Evolutionary conservation across 2,329 filamentous ascomycete species (phyloP).

Genomic region (Scedosporium dehoogii): DNA sequence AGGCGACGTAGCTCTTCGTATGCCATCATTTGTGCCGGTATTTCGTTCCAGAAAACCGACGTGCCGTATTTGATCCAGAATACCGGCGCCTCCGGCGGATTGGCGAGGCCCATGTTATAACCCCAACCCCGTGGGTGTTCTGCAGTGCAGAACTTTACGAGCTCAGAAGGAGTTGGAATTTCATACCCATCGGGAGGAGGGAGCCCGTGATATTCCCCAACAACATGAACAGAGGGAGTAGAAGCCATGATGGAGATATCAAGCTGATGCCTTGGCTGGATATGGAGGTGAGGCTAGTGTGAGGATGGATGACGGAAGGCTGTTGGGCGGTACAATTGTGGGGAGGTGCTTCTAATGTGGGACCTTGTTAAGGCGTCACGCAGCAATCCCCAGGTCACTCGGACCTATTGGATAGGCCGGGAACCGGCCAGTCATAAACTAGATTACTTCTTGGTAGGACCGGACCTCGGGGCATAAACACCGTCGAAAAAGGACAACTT

Average conservation of each 20-base stretch:
- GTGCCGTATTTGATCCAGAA: slow-evolving; percentile 1
- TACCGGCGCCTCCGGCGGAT: slow-evolving; percentile 1
- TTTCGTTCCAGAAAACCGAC: slow-evolving; percentile 4
- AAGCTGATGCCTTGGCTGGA: background rate
- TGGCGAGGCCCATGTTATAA: background rate
- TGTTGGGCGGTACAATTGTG: background rate
- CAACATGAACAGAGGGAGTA: background rate
- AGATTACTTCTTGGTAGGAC: background rate
- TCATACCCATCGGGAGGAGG: background rate
- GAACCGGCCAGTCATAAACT: background rate
- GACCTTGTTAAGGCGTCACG: too few relatives aligned
- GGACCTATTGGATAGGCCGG: background rate
- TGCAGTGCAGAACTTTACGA: background rate
- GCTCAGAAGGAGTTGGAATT: background rate
- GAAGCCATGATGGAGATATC: background rate
- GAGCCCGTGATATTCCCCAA: background rate
- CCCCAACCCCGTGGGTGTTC: background rate
- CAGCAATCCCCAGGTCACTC: too few relatives aligned
- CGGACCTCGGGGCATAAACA: background rate
- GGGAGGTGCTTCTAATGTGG: background rate
- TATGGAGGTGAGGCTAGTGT: background rate
- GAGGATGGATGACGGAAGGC: background rate
- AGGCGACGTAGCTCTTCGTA: slow-evolving; percentile 3
- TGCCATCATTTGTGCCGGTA: slow-evolving; percentile 1
- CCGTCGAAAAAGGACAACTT: background rate